These are phyloP conservation scores for Diaporthe vexans DNA, from an alignment of 2,329 filamentous ascomycete species.

Conservation along the genomic window DNA sequence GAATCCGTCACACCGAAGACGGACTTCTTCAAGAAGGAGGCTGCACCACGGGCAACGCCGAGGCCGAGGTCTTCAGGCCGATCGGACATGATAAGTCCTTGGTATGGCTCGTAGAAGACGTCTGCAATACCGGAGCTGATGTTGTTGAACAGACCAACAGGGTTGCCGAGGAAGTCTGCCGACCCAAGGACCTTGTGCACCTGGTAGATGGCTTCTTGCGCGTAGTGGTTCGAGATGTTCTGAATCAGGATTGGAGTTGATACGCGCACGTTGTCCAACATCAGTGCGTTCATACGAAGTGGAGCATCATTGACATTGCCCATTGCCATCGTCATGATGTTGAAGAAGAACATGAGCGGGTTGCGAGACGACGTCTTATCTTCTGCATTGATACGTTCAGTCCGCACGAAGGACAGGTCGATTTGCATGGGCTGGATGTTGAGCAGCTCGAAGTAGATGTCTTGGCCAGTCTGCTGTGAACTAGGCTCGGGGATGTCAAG, in stretches of 20 bases:
- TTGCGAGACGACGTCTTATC: slow-evolving; percentile 92
- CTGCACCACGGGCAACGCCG: slow-evolving; percentile 95
- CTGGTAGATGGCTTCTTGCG: slow-evolving; percentile 94
- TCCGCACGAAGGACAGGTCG: slow-evolving; percentile 96
- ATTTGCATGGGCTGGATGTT: slow-evolving; percentile 99
- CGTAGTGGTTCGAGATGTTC: slow-evolving; percentile 94
- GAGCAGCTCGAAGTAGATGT: slow-evolving; percentile 97
- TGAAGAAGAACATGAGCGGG: slow-evolving; percentile 98
- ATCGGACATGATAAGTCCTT: slow-evolving; percentile 94
- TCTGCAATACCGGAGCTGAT: slow-evolving; percentile 97
- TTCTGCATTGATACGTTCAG: slow-evolving; percentile 95
- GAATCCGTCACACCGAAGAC: slow-evolving; percentile 98
- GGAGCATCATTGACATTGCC: slow-evolving; percentile 99
- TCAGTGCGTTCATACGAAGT: slow-evolving; percentile 90
- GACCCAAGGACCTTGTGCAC: slow-evolving; percentile 98
- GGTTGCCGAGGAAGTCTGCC: slow-evolving; percentile 97
- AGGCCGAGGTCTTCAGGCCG: slow-evolving; percentile 94
- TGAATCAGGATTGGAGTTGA: slow-evolving; percentile 86
- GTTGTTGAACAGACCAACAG: slow-evolving; percentile 97
- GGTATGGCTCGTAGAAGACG: slow-evolving; percentile 99
- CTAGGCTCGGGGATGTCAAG: slow-evolving; percentile 94
- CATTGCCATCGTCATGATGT: slow-evolving; percentile 99
- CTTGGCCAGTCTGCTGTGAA: slow-evolving; percentile 85
- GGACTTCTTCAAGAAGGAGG: slow-evolving; percentile 98
- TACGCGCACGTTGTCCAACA: slow-evolving; percentile 95